These are phyloP conservation scores for Lactarius hatsudake DNA, from an alignment of 768 basidiomycete genomes.

Conservation along the genomic window DNA sequence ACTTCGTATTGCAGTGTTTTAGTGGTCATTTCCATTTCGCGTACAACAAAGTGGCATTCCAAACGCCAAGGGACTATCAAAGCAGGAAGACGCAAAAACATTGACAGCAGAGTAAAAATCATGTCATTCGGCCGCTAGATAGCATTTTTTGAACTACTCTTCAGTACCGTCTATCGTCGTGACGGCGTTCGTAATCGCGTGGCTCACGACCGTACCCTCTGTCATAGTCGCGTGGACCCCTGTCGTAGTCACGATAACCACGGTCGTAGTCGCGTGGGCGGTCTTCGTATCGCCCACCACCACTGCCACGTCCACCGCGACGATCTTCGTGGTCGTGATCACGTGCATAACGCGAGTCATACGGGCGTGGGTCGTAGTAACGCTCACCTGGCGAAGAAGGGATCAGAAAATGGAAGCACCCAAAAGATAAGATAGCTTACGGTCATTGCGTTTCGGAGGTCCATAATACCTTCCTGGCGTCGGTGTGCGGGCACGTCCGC, in stretches of 20 bases:
- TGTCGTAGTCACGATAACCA: constrained; percentile 31
- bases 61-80: not conserved
- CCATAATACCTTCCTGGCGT: constrained; percentile 96
- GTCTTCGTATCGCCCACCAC: constrained; percentile 38
- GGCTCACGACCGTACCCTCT: constrained; percentile 39
- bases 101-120: constrained; percentile 7
- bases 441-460: constrained; percentile 76
- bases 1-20: not conserved
- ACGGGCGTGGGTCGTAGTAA: constrained; percentile 89
- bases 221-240: constrained; percentile 26
- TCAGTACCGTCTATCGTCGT: constrained; percentile 40
- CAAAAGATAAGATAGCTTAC: constrained; percentile 36
- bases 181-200: constrained; percentile 26
- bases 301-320: constrained; percentile 38
- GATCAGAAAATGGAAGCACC: constrained; percentile 5
- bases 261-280: constrained; percentile 37
- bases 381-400: constrained; percentile 56
- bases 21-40: not conserved
- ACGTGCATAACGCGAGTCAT: constrained; percentile 81
- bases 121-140: constrained; percentile 3
- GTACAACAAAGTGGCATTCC: not conserved
- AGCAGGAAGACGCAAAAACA: not conserved
- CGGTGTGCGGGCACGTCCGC: constrained; percentile 85
- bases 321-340: constrained; percentile 52
- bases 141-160: constrained; percentile 1